Evolutionary conservation across 495 filamentous ascomycete genomes (phyloP).

Genomic region (Symbiotaphrina buchneri): DNA sequence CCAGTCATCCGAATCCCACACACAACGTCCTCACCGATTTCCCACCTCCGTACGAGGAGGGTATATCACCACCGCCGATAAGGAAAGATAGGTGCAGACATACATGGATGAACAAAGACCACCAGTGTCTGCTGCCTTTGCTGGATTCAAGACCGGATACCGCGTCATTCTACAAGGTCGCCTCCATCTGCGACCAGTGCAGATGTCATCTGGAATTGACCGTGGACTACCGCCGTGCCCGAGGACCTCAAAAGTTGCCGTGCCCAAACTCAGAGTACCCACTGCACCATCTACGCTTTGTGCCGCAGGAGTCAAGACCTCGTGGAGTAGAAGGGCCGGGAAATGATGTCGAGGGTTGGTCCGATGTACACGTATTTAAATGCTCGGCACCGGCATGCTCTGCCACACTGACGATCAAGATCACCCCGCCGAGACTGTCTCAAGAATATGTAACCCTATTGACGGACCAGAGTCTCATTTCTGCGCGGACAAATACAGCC

Average conservation of each 20-base stretch:
- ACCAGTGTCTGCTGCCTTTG: conserved; percentile 23
- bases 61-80: conserved; percentile 6
- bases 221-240: conserved; percentile 18
- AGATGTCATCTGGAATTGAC: conserved; percentile 28
- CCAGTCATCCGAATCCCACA: conserved; percentile 19
- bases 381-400: conserved; percentile 37
- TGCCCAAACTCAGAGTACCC: conserved; percentile 13
- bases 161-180: conserved; percentile 22
- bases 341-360: conserved; percentile 4
- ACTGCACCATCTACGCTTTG: conserved; percentile 24
- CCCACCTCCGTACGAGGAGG: conserved; percentile 19
- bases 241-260: conserved; percentile 4
- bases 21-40: conserved; percentile 30
- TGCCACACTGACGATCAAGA: conserved; percentile 17
- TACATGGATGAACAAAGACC: conserved; percentile 25
- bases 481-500: conserved; percentile 25
- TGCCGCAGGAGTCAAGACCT: conserved; percentile 14
- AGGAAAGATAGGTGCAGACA: conserved; percentile 25
- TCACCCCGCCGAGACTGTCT: conserved; percentile 6
- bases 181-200: conserved; percentile 31
- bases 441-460: conserved; percentile 21
- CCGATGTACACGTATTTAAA: conserved; percentile 22
- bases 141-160: conserved; percentile 15
- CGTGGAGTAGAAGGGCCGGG: background rate
- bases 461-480: conserved; percentile 28